A percentile compares a stretch with the other conserved stretches of the same genome.
Conservation (phyloP, 176 grass and related monocot genomes). For the Triticum aestivum region DNA sequence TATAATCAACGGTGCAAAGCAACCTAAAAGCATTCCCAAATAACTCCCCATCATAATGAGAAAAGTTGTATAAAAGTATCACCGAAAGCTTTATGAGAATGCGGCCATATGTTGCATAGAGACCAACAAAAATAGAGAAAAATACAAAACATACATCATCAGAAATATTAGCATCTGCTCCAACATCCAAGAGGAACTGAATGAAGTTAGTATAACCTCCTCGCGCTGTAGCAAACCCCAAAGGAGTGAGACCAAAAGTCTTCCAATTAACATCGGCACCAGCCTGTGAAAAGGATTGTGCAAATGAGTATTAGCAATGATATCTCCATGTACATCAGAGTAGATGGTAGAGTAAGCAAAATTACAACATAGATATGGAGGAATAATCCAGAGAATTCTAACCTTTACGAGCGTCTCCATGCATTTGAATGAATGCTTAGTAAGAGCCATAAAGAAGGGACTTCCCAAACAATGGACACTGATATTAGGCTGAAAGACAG, state of each 20-base stretch:
- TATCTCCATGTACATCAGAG: neutral
- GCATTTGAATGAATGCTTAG: slow-evolving; percentile 34
- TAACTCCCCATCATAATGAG: neutral
- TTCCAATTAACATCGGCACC: slow-evolving; percentile 40
- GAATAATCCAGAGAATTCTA: neutral
- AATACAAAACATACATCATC: slow-evolving; percentile 34
- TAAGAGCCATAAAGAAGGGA: slow-evolving; percentile 11
- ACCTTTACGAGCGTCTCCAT: slow-evolving; percentile 43
- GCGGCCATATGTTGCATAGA: neutral
- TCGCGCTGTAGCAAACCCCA: slow-evolving; percentile 9
- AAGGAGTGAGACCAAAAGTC: neutral
- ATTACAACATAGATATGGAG: neutral
- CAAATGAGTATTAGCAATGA: neutral
- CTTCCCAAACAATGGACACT: neutral
- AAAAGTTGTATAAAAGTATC: neutral
- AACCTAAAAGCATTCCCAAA: neutral
- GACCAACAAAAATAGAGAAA: slow-evolving; percentile 17
- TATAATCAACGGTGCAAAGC: neutral
- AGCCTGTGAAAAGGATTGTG: slow-evolving; percentile 31
- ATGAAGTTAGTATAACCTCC: slow-evolving; percentile 37
- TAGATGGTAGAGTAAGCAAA: neutral
- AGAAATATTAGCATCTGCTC: slow-evolving; percentile 42
- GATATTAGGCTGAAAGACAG: slow-evolving; percentile 38
- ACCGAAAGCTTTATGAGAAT: neutral
- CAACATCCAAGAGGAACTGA: slow-evolving; percentile 30